Evolutionary conservation across 2,329 filamentous ascomycete species (phyloP).

Genomic region (Drechslerella coelobrocha): DNA sequence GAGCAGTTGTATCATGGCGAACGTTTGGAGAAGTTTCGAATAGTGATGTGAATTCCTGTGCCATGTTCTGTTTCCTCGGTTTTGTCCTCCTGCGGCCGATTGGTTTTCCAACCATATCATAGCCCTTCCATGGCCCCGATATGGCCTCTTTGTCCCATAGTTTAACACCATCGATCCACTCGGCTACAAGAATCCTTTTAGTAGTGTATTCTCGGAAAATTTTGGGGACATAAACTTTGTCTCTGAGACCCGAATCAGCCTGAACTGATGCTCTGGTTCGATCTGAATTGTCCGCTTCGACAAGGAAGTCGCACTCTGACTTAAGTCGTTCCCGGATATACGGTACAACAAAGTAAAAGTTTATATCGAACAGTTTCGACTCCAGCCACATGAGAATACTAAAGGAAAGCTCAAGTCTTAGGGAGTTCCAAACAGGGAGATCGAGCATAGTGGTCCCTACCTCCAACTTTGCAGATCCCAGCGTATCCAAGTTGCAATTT

Average conservation of each 20-base stretch:
- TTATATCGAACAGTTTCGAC: conserved; percentile 75
- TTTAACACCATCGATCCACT: conserved; percentile 95
- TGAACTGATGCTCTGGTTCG: conserved; percentile 78
- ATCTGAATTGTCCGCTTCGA: conserved; percentile 87
- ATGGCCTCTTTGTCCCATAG: conserved; percentile 91
- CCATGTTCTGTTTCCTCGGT: conserved; percentile 24
- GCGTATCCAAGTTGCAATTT: conserved; percentile 86
- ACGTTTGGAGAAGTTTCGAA: conserved; percentile 36
- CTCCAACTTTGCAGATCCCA: conserved; percentile 98
- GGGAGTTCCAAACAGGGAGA: not conserved
- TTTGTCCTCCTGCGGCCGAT: conserved; percentile 29
- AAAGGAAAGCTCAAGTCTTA: conserved; percentile 5
- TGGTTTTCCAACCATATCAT: conserved; percentile 60
- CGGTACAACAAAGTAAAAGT: conserved; percentile 85
- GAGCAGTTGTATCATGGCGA: conserved; percentile 31
- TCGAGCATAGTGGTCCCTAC: conserved; percentile 60
- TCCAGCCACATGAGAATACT: conserved; percentile 51
- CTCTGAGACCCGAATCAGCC: conserved; percentile 75
- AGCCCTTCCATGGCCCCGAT: conserved; percentile 77
- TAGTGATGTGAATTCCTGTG: conserved; percentile 28
- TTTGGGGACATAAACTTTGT: conserved; percentile 84
- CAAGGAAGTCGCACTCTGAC: conserved; percentile 92
- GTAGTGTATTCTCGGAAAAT: conserved; percentile 75
- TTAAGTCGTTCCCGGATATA: conserved; percentile 91
- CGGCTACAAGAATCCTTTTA: conserved; percentile 81